A percentile compares a stretch with the other conserved stretches of the same genome.
These are phyloP conservation scores for Salicornia ramosissima DNA, from an alignment of 148 eudicot genomes.

Conservation along the genomic window DNA sequence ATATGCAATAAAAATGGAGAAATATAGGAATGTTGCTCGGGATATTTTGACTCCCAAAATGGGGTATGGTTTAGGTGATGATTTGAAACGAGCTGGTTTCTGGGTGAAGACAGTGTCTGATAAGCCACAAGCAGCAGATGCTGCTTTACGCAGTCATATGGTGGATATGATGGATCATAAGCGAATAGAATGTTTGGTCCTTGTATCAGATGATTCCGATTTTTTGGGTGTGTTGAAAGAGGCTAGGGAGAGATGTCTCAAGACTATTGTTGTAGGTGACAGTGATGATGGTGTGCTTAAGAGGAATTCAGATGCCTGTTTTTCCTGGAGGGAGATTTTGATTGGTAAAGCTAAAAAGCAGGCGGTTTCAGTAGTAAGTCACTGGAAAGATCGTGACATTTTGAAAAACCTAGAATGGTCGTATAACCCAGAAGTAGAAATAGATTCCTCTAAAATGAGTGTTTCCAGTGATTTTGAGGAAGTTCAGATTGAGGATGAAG, in stretches of 20 bases:
- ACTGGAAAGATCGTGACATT: constrained; percentile 74
- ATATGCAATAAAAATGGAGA: constrained; percentile 68
- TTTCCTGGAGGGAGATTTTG: constrained; percentile 79
- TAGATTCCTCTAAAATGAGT: constrained; percentile 13
- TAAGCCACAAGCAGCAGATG: constrained; percentile 68
- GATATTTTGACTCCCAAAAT: constrained; percentile 64
- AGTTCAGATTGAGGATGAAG: constrained; percentile 28
- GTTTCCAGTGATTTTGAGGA: constrained; percentile 25
- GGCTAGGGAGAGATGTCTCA: constrained; percentile 73
- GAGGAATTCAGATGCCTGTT: constrained; percentile 66
- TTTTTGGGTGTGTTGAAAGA: constrained; percentile 60
- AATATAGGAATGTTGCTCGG: constrained; percentile 53
- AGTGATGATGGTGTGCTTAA: constrained; percentile 54
- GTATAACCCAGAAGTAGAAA: constrained; percentile 48
- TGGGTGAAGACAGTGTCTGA: constrained; percentile 64
- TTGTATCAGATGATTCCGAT: constrained; percentile 81
- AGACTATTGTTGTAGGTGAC: constrained; percentile 83
- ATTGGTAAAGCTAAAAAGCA: constrained; percentile 64
- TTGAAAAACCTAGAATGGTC: constrained; percentile 74
- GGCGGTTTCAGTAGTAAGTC: constrained; percentile 62
- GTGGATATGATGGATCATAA: constrained; percentile 69
- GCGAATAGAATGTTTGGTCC: constrained; percentile 47
- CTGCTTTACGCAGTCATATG: constrained; percentile 53
- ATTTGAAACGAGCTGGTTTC: constrained; percentile 72
- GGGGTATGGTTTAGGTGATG: constrained; percentile 72